Evolutionary conservation across 768 basidiomycete genomes (phyloP).

Genomic region (Cystobasidium tubakii): DNA sequence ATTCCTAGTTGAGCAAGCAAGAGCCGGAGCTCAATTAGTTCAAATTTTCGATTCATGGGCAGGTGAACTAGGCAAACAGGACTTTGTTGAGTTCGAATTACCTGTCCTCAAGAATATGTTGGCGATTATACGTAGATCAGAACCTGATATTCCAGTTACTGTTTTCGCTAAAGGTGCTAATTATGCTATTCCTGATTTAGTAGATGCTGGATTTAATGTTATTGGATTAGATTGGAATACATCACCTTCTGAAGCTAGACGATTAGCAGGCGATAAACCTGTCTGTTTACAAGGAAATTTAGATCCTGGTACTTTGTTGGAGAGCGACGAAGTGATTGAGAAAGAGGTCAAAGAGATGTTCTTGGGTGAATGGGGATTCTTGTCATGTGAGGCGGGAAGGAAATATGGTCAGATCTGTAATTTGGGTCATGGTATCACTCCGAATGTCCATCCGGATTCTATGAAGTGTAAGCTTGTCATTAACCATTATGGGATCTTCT

Average conservation of each 20-base stretch:
- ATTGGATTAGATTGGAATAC: constrained; percentile 88
- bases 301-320: constrained; percentile 81
- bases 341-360: constrained; percentile 72
- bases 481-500: too few species aligned
- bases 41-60: constrained; percentile 98
- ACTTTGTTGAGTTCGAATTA: constrained; percentile 76
- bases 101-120: constrained; percentile 72
- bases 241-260: constrained; percentile 66
- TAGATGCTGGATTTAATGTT: constrained; percentile 71
- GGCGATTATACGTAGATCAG: constrained; percentile 56
- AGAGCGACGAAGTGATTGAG: constrained; percentile 79
- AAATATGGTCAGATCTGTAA: constrained; percentile 88
- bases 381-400: constrained; percentile 54
- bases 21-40: constrained; percentile 92
- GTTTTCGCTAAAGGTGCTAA: constrained; percentile 95
- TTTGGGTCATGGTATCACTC: constrained; percentile 94
- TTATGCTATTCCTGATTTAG: constrained; percentile 59
- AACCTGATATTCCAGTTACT: constrained; percentile 64
- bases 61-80: constrained; percentile 79
- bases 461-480: constrained; percentile 57
- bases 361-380: constrained; percentile 59
- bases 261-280: constrained; percentile 56
- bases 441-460: constrained; percentile 89
- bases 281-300: constrained; percentile 85
- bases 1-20: constrained; percentile 83